Evolutionary conservation across 2,329 filamentous ascomycete species (phyloP).

Genomic region (Exophiala sideris): DNA sequence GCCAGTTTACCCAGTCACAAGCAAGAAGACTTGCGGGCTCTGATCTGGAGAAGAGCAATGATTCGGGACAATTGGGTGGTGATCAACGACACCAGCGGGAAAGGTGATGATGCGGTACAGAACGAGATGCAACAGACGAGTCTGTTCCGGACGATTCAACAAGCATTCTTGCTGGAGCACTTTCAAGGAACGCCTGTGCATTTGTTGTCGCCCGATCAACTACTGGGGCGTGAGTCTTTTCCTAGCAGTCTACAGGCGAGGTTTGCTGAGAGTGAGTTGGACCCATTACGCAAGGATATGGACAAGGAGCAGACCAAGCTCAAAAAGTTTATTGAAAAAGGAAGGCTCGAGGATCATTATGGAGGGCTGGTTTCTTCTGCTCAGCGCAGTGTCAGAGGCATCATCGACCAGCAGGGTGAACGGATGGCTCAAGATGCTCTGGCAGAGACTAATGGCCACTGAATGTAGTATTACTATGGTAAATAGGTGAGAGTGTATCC

Average conservation of each 20-base stretch:
- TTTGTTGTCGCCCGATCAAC: conserved; percentile 17
- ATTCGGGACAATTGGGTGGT: conserved; percentile 79
- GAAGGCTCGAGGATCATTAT: conserved; percentile 27
- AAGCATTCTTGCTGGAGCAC: conserved; percentile 13
- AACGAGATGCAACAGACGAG: conserved; percentile 20
- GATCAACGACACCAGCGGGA: conserved; percentile 73
- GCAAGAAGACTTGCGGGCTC: conserved; percentile 49
- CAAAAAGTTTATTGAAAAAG: conserved; percentile 34
- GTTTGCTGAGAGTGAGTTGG: conserved; percentile 18
- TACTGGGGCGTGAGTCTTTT: conserved; percentile 18
- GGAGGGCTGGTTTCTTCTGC: conserved; percentile 24
- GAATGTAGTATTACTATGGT: not conserved
- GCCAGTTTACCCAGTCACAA: conserved; percentile 30
- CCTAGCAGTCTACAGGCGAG: conserved; percentile 16
- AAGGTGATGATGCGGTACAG: conserved; percentile 55
- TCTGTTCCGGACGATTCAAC: conserved; percentile 21
- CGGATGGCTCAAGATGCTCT: conserved; percentile 12
- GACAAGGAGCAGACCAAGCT: conserved; percentile 37
- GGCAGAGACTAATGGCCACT: not conserved
- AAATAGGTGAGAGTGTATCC: too few relatives aligned
- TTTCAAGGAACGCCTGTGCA: conserved; percentile 9
- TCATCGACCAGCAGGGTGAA: conserved; percentile 20
- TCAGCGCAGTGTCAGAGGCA: conserved; percentile 13
- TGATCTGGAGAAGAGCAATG: conserved; percentile 87
- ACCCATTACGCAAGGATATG: conserved; percentile 22